Conservation (phyloP, 495 filamentous ascomycete species). For the Penicillium malachiteum region DNA sequence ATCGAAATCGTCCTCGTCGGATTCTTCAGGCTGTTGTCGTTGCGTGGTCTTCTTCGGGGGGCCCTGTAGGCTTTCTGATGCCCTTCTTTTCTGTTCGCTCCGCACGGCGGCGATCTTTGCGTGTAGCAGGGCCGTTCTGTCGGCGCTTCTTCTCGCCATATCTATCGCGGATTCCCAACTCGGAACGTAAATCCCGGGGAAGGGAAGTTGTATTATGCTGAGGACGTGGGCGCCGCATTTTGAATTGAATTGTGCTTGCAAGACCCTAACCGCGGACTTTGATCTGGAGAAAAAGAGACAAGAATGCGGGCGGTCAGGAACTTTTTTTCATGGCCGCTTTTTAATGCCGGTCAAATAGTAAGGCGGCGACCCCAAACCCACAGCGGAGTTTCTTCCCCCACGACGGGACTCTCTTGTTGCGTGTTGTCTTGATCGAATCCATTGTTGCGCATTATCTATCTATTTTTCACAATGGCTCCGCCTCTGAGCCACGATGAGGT, state of each 20-base stretch:
- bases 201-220: constrained; percentile 60
- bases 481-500: constrained; percentile 78
- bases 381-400: constrained; percentile 30
- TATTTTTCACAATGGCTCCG: constrained; percentile 45
- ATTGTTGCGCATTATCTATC: constrained; percentile 10
- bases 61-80: constrained; percentile 19
- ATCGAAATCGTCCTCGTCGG: constrained; percentile 30
- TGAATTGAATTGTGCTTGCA: constrained; percentile 8
- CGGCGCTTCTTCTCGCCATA: constrained; percentile 42
- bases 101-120: constrained; percentile 63
- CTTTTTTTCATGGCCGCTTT: constrained; percentile 26
- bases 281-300: background rate
- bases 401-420: constrained; percentile 7
- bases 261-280: background rate
- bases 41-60: constrained; percentile 10
- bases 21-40: constrained; percentile 17
- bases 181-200: constrained; percentile 58
- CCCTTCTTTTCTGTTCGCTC: constrained; percentile 57
- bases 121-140: constrained; percentile 38
- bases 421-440: constrained; percentile 2
- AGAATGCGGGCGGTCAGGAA: constrained; percentile 16
- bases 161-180: constrained; percentile 53
- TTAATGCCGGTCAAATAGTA: constrained; percentile 21
- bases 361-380: constrained; percentile 23
- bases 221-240: constrained; percentile 41